A percentile compares a stretch with the other conserved stretches of the same genome.
Conservation (phyloP, 345 rosid genomes). For the Microcos paniculata region DNA sequence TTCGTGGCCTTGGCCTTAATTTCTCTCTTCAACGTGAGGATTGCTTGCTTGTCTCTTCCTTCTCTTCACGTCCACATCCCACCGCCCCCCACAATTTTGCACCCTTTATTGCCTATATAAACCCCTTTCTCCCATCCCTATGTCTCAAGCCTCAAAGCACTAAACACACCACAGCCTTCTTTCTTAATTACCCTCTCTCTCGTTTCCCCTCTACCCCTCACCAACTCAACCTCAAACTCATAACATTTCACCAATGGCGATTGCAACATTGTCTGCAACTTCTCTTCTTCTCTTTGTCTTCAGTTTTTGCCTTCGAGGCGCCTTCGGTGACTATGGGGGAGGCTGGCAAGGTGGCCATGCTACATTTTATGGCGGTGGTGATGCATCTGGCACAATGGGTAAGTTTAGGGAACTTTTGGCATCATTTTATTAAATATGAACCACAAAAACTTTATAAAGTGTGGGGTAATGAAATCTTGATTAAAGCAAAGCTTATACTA, state of each 20-base stretch:
- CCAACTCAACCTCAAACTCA: neutral
- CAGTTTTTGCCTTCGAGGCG: slow-evolving; percentile 29
- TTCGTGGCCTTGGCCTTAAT: neutral
- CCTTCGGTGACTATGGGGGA: slow-evolving; percentile 57
- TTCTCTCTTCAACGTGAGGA: neutral
- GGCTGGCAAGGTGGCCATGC: slow-evolving; percentile 79
- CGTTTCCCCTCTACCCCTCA: neutral
- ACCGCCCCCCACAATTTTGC: neutral
- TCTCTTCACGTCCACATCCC: slow-evolving; percentile 20
- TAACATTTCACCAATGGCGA: slow-evolving; percentile 28
- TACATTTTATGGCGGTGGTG: slow-evolving; percentile 80
- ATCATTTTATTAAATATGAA: neutral
- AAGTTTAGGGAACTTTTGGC: slow-evolving; percentile 13
- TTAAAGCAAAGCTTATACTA: neutral
- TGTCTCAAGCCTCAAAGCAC: slow-evolving; percentile 13
- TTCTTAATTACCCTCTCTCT: neutral
- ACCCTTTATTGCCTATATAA: slow-evolving; percentile 24
- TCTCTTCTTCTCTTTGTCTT: slow-evolving; percentile 33
- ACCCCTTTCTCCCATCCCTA: neutral
- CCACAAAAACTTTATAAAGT: neutral
- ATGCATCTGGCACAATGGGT: slow-evolving; percentile 90
- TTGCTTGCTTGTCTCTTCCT: slow-evolving; percentile 23
- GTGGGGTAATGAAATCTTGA: neutral
- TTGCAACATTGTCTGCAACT: slow-evolving; percentile 18
- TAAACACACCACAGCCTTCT: neutral